Base-by-base conservation (phyloP, 31 red algal species). In the Bonnemaisonia californica region DNA sequence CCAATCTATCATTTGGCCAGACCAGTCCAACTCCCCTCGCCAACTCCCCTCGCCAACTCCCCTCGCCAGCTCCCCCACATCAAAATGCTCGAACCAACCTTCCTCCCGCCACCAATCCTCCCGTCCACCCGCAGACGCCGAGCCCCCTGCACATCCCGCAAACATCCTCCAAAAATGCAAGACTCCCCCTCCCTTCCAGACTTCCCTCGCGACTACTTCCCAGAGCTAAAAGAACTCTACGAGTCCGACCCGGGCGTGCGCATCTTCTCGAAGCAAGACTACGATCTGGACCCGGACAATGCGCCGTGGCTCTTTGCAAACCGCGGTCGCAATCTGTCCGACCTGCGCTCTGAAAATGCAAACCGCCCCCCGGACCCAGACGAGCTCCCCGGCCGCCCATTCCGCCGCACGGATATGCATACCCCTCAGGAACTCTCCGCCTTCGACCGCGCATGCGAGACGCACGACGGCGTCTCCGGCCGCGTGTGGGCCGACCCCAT, bases 181-280 rank as follows among this genome's bases (percentile, higher is more conserved):
- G 27, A 68, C 0, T 12, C n/a, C 59, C 0, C n/a, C 7, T 48
- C 69, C 11, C 24, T 7, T n/a, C 38, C 42, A 63, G 65, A 88
- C 54, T 89, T 79, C 81, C 47, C 78, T 32, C 85, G 85, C 76
- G 85, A 81, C 65, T 89, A 89, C 41, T 89, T 62, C 54, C 72
- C 77, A 18, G 55, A 80, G 41, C 85, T 89, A 19, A 89, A 89
- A 34, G 67, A 45, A 34, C 35, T 79, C 31, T 89, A 81, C 67
- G 65, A 47, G 11, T 37, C 78, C 31, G 41, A 74, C 22, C 26
- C 40, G 2, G 48, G 78, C 9, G 87, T 83, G 16, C 55, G 62
- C 34, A 82, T 90, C 19, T 77, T 77, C 61, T 56, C 67, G 0
- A 63, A 62, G 31, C 78, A 90, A n/a, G 87, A 90, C 51, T 90